phyloP scores from a whole-genome alignment of 1,139 yeast species.

The Magnusiomyces suaveolens region DNA sequence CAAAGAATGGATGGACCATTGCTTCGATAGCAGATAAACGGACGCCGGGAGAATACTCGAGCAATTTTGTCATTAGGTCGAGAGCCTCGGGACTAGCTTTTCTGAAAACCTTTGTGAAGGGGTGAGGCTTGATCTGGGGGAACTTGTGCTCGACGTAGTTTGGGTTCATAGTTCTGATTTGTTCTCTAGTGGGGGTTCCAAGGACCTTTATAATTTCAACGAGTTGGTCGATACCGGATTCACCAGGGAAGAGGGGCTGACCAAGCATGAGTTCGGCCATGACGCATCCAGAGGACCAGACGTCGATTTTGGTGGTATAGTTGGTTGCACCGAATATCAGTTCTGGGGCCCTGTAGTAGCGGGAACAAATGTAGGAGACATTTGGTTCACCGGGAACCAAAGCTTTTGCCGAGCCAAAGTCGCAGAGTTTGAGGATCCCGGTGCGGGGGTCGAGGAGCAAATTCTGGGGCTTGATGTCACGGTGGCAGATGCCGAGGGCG shows the following conservation, averaged over 20 bases:
- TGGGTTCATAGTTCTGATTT: conserved; percentile 90
- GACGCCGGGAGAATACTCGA: conserved; percentile 68
- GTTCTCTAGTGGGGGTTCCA: conserved; percentile 92
- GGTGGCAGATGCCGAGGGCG: conserved; percentile 83
- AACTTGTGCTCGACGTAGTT: conserved; percentile 95
- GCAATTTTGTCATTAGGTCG: conserved; percentile 47
- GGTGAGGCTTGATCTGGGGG: conserved; percentile 93
- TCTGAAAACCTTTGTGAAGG: conserved; percentile 73
- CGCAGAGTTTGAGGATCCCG: conserved; percentile 83
- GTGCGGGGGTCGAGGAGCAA: conserved; percentile 75
- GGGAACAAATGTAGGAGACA: conserved; percentile 90
- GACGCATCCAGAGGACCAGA: conserved; percentile 97
- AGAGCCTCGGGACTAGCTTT: conserved; percentile 53
- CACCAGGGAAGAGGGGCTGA: conserved; percentile 96
- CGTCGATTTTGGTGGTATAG: conserved; percentile 92
- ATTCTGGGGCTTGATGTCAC: conserved; percentile 96
- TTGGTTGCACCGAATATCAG: conserved; percentile 84
- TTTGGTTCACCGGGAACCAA: conserved; percentile 85
- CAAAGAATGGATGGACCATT: conserved; percentile 62
- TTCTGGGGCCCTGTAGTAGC: conserved; percentile 94
- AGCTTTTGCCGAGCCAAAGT: conserved; percentile 96
- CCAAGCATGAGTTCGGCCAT: conserved; percentile 94
- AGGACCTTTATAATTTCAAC: conserved; percentile 92
- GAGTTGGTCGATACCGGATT: conserved; percentile 91
- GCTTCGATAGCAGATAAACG: conserved; percentile 64